phyloP scores from a whole-genome alignment of 371 early-diverging fungal genomes.

The Amoeboaphelidium protococcarum region DNA sequence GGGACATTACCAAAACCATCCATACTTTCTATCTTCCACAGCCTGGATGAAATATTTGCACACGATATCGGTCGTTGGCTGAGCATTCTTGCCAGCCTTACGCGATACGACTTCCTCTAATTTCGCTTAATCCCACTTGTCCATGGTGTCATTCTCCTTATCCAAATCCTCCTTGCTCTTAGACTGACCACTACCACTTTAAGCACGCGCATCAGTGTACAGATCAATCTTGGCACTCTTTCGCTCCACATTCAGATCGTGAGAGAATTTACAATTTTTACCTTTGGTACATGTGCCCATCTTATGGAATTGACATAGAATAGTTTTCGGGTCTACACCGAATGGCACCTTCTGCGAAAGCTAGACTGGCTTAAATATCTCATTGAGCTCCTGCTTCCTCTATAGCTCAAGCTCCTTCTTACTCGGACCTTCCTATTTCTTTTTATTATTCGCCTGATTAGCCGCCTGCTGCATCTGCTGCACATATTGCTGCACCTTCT shows the following conservation, averaged over 20 bases:
- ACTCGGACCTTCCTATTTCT: constrained; percentile 9
- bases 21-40: constrained; percentile 86
- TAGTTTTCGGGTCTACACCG: constrained; percentile 95
- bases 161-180: no score
- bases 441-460: constrained; percentile 3
- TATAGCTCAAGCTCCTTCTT: constrained; percentile 39
- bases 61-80: constrained; percentile 85
- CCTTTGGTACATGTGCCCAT: constrained; percentile 78
- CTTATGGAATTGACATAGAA: constrained; percentile 82
- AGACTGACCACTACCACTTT: constrained; percentile 19
- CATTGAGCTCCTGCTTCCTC: constrained; percentile 49
- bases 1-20: constrained; percentile 97
- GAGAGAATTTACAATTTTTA: constrained; percentile 91
- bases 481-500: constrained; percentile 62
- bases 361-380: constrained; percentile 68
- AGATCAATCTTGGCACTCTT: constrained; percentile 69
- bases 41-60: constrained; percentile 97
- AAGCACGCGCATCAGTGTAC: constrained; percentile 54
- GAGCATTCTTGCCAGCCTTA: constrained; percentile 42
- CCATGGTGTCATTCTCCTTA: no score
- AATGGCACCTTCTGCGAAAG: constrained; percentile 88
- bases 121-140: constrained; percentile 73
- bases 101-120: constrained; percentile 61
- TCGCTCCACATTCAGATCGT: constrained; percentile 68
- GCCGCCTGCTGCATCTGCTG: constrained; percentile 42